phyloP scores from a whole-genome alignment of 2,329 filamentous ascomycete species.

The Arthrinium phaeospermum region DNA sequence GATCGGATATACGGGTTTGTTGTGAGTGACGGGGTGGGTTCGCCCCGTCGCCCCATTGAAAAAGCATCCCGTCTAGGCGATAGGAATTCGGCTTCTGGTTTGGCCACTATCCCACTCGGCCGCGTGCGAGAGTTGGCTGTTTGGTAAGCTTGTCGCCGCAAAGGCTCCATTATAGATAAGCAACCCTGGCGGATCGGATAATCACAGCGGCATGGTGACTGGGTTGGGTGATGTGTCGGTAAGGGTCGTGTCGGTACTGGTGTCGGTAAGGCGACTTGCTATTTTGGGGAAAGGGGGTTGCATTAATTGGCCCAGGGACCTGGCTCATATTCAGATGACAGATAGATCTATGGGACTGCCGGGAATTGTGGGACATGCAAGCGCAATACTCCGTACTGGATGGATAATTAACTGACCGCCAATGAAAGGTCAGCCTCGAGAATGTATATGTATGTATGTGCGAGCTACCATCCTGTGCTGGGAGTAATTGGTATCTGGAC shows the following conservation, averaged over 20 bases:
- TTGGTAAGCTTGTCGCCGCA: background rate
- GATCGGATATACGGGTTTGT: slow-evolving; percentile 14
- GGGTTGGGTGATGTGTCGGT: background rate
- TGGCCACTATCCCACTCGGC: background rate
- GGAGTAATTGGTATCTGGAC: background rate
- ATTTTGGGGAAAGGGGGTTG: background rate
- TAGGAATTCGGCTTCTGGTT: background rate
- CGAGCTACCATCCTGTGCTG: background rate
- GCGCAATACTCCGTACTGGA: background rate
- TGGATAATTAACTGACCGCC: background rate
- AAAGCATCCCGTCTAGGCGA: background rate
- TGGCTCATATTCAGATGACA: background rate
- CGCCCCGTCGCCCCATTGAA: slow-evolving; percentile 7
- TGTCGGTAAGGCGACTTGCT: background rate
- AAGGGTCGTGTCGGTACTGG: background rate
- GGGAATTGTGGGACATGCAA: background rate
- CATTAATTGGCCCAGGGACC: background rate
- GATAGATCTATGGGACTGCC: background rate
- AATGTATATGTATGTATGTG: background rate
- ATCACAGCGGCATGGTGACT: background rate
- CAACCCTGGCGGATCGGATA: background rate
- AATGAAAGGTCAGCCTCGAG: background rate
- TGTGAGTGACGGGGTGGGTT: background rate
- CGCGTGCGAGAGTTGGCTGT: background rate
- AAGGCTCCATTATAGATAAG: background rate